Base-by-base conservation (phyloP, 495 filamentous ascomycete species). In the Aspergillus sparsus region DNA sequence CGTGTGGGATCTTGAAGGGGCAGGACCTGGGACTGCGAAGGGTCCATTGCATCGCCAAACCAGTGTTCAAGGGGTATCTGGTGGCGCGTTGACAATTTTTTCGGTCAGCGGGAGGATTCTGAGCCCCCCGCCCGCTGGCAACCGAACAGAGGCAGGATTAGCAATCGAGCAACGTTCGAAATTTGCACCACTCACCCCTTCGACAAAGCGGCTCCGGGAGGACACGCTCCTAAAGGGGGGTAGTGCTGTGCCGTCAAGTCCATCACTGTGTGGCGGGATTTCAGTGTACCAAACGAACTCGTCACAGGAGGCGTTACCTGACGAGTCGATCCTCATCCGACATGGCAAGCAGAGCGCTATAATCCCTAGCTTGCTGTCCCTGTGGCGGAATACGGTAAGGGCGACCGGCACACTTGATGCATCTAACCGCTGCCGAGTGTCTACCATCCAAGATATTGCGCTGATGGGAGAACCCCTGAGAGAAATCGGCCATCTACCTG, bases 141-240 rank as follows among this genome's bases (percentile, higher is more conserved):
- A 60, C 51, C 68, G 70, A 47, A 68, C 72, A 7, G 68, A 73
- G 47, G 50, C 68, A 74, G 35, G 73, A 72, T 52, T 68, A 76
- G 44, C 53, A 63, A 71, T 39, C 66, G 77, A 68, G 60, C 73
- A 75, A 58, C 76, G 61, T 49, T 76, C 84, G 6, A 85, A 80
- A 61, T 87, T 96, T 52, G 88, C 86, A 1, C 92, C 91, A 0
- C 90, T 92, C 87, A 95, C 92, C 6, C 92, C 92, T 3, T 86
- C 89, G 36, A 91, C 92, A 3, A 81, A 90, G 53, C 86, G 86
- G 12, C 62, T 80, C 1, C 80, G 78, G 15, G 77, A 87, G 64
- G 82, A 85, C 55, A 75, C 71, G 1, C 70, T 87, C 7, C 80
- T 87, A 53, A 78, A 77, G 47, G 82, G 81, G 11, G 66, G 71